Evolutionary conservation across 768 basidiomycete genomes (phyloP).

Genomic region (Favolaschia claudopus): DNA sequence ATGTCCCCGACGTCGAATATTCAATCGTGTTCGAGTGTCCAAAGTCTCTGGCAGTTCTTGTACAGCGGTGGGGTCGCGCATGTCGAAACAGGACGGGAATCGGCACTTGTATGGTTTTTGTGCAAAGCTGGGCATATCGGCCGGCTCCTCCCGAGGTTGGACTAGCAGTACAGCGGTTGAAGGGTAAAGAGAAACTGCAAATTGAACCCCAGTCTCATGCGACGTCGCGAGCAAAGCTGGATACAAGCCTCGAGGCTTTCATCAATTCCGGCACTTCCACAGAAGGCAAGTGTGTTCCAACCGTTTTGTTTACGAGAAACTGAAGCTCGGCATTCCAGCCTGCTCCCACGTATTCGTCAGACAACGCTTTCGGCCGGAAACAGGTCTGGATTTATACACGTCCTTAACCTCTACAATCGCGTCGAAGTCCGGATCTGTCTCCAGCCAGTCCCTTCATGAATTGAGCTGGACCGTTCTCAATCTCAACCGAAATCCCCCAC

Average conservation of each 20-base stretch:
- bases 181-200: background rate
- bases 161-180: background rate
- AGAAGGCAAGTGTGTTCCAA: background rate
- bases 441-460: background rate
- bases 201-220: background rate
- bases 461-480: constrained; percentile 6
- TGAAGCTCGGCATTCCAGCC: background rate
- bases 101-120: too few species aligned
- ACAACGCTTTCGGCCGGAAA: constrained; percentile 5
- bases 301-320: background rate
- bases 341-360: constrained; percentile 13
- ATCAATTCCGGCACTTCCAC: constrained; percentile 6
- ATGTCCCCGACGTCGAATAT: too few species aligned
- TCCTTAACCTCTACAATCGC: background rate
- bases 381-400: constrained; percentile 5
- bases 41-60: too few species aligned
- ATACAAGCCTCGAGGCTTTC: constrained; percentile 10
- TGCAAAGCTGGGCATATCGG: too few species aligned
- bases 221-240: constrained; percentile 7
- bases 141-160: background rate
- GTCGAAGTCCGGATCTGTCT: background rate
- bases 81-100: too few species aligned
- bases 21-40: too few species aligned
- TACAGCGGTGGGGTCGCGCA: too few species aligned
- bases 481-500: background rate